A percentile compares a stretch with the other conserved stretches of the same genome.
Evolutionary conservation across 2,329 filamentous ascomycete species (phyloP).

Genomic region (Cyclaneusma minus): DNA sequence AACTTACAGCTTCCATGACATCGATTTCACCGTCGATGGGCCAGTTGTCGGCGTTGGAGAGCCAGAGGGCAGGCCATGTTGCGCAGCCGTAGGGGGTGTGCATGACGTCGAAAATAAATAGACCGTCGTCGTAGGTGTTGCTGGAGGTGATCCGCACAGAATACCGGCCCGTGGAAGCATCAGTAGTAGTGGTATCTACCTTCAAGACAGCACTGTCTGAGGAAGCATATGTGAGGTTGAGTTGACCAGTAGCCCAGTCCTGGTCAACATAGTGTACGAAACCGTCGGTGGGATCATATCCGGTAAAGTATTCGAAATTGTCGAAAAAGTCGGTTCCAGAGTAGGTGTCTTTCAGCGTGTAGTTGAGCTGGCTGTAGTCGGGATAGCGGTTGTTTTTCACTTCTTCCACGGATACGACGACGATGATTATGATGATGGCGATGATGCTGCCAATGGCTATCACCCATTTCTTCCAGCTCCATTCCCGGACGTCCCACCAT

Average conservation of each 20-base stretch:
- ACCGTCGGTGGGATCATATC: constrained; percentile 25
- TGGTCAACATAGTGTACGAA: constrained; percentile 28
- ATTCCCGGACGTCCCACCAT: constrained; percentile 33
- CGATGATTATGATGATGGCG: constrained; percentile 30
- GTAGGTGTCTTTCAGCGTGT: constrained; percentile 25
- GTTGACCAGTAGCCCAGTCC: constrained; percentile 8
- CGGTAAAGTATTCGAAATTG: constrained; percentile 27
- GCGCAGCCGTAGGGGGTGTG: constrained; percentile 49
- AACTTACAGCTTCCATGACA: constrained; percentile 42
- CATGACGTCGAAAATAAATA: constrained; percentile 53
- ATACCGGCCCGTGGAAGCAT: constrained; percentile 37
- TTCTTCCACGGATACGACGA: constrained; percentile 24
- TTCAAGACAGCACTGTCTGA: constrained; percentile 35
- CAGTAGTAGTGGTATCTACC: constrained; percentile 44
- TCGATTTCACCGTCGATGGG: constrained; percentile 50
- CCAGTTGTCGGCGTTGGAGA: constrained; percentile 42
- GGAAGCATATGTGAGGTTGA: constrained; percentile 49
- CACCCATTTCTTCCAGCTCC: constrained; percentile 36
- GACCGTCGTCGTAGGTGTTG: constrained; percentile 39
- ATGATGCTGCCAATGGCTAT: constrained; percentile 23
- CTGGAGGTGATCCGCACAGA: constrained; percentile 49
- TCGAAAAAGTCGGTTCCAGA: constrained; percentile 26
- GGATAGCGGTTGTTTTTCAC: constrained; percentile 24
- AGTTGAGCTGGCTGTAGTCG: constrained; percentile 24
- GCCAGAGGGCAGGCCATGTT: constrained; percentile 52